A percentile compares a stretch with the other conserved stretches of the same genome.
Conservation (phyloP, 2,329 filamentous ascomycete genomes). For the Phyllosticta capitalensis region DNA sequence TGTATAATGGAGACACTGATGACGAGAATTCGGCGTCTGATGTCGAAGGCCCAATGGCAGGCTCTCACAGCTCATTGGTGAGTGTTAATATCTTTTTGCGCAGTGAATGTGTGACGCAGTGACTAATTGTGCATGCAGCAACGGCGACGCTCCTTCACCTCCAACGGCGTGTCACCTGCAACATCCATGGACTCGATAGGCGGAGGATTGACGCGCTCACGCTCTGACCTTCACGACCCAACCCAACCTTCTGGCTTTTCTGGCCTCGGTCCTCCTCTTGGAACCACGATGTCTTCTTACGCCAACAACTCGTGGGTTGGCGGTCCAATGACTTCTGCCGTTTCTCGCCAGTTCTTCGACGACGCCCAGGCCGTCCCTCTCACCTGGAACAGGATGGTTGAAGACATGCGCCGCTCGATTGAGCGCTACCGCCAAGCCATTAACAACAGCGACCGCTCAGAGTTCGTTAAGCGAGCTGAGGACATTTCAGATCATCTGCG, state of each 20-base stretch:
- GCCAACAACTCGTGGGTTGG: slow-evolving; percentile 38
- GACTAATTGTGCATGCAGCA: slow-evolving; percentile 19
- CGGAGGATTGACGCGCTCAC: slow-evolving; percentile 49
- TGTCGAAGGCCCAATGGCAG: slow-evolving; percentile 66
- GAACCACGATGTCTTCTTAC: slow-evolving; percentile 46
- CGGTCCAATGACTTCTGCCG: slow-evolving; percentile 37
- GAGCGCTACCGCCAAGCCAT: slow-evolving; percentile 89
- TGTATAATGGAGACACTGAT: slow-evolving; percentile 73
- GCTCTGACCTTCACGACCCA: slow-evolving; percentile 38
- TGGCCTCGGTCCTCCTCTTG: slow-evolving; percentile 37
- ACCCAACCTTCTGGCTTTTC: slow-evolving; percentile 31
- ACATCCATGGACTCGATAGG: slow-evolving; percentile 89
- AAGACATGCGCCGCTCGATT: slow-evolving; percentile 86
- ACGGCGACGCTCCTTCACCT: slow-evolving; percentile 56
- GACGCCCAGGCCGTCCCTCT: slow-evolving; percentile 71
- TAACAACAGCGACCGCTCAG: slow-evolving; percentile 68
- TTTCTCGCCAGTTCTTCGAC: slow-evolving; percentile 82
- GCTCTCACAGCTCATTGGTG: slow-evolving; percentile 61
- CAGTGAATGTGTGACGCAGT: slow-evolving; percentile 17
- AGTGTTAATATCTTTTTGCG: slow-evolving; percentile 27
- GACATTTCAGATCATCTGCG: slow-evolving; percentile 96
- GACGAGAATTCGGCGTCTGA: slow-evolving; percentile 78
- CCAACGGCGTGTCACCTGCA: slow-evolving; percentile 69
- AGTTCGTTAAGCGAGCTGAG: slow-evolving; percentile 91
- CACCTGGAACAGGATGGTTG: slow-evolving; percentile 81